Evolutionary conservation across 1,284 basidiomycete species (phyloP), one percentile per base, ranked within the genome.

Genomic region (Microbotryum silenes-acaulis): DNA sequence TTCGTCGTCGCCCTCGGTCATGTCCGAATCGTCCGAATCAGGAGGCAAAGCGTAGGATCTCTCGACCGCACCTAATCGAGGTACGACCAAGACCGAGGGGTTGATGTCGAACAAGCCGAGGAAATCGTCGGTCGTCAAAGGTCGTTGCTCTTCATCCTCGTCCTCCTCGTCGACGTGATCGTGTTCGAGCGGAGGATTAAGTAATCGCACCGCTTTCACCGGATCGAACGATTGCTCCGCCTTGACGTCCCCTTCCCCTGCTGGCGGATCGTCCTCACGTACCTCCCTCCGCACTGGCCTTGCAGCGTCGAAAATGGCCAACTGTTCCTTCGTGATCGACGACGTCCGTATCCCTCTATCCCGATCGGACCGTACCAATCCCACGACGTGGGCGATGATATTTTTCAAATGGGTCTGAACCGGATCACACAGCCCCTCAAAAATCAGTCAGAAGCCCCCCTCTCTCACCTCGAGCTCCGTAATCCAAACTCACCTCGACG

Each of bases 81-180:
- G 61, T 7, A 57, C 61, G 5, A 61, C 67, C 45, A 69, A 61
- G 20, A 69, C 42, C 3, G 49, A 27, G 1, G 67, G 67, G 4
- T 59, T 56, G 42, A 66, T 57, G 47, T 65, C 67, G 61, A 69
- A 67, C 4, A 66, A 52, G n/a, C 64, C 60, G 51, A 56, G 54
- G 27, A 66, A 66, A 54, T 68, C 67, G 56, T 50, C 54, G 8
- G 62, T 54, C 9, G 61, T 47, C 49, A 68, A 60, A 0, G 63
- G 66, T 0, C 27, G 9, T n/a, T 25, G 21, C n/a, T 31, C 50
- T 46, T 21, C 54, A 0, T 20, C 50, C 9, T 52, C 49, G 16
- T 53, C 49, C 16, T 23, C 45, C 7, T n/a, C 25, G 16, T 21
- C 14, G 20, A 42, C 2, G 20, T 18, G 54, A 20, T 18, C 27